Base-by-base conservation (phyloP, 768 basidiomycete genomes). In the Russula earlei region DNA sequence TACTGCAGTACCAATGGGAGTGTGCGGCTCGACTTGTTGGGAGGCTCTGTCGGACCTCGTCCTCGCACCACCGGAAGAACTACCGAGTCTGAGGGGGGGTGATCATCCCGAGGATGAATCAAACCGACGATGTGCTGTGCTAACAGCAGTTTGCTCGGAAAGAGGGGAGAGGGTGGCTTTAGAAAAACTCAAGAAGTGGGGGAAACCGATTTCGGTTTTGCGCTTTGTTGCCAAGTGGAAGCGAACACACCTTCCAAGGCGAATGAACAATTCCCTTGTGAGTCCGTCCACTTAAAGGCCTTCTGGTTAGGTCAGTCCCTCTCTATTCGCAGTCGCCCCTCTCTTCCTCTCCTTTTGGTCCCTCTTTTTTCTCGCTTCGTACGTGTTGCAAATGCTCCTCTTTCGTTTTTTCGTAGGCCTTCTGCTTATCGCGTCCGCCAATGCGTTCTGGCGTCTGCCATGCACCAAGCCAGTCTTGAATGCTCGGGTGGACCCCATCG, bases 391-490 rank as follows among this genome's bases (percentile, higher is more conserved):
- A 37, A 54, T 55, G 46, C 41, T 41, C 27, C 27, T 51, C 46
- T 7, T 41, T 49, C 44, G 27, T 51, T 49, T 59, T n/a, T 24
- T 40, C 15, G 7, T 43, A 37, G 46, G 40, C 31, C 58, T 59
- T 25, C 48, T 59, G 34, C 29, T 59, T 8, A 5, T 50, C 24
- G 40, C 58, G 7, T 55, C 49, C n/a, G 42, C 36, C 29, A 27
- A 46, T 34, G 58, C 58, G 4, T 59, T 59, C 54, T 59, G n/a
- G 10, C 58, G 58, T 11, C 7, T 59, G 5, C 54, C 54, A n/a
- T 59, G 58, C 31, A 24, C 48, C 2, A 47, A 47, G 17, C 29
- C 58, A 29, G 49, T 55, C 17, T 6, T 56, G 15, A 12, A 56
- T 27, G 37, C 42, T 29, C 33, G 54, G 22, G 34, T 40, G 1